These are phyloP conservation scores for Ascochyta viciae-villosae DNA, from an alignment of 2,329 filamentous ascomycete genomes.

Conservation along the genomic window DNA sequence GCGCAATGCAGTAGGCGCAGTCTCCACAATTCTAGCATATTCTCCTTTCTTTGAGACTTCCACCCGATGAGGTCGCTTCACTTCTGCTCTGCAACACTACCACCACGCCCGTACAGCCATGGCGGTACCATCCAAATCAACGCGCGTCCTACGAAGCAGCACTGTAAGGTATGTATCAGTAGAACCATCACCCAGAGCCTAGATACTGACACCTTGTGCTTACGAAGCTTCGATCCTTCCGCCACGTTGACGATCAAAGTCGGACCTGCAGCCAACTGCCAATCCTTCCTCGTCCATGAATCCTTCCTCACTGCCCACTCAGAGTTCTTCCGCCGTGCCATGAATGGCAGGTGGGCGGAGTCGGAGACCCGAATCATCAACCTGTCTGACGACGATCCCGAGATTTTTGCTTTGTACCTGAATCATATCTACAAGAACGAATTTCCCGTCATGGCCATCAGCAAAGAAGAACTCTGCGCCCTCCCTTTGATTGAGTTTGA, in stretches of 20 bases:
- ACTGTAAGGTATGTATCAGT: neutral
- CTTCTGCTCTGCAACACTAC: too few relatives aligned
- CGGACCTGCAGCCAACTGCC: neutral
- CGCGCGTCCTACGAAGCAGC: neutral
- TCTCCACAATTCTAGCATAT: neutral
- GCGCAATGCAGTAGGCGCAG: neutral
- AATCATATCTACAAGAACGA: conserved; percentile 12
- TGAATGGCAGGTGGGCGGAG: conserved; percentile 25
- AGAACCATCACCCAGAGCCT: too few relatives aligned
- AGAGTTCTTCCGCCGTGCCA: conserved; percentile 22
- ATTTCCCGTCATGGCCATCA: neutral
- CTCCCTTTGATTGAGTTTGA: neutral
- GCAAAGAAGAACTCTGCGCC: neutral
- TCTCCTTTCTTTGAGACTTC: neutral
- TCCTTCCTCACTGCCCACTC: conserved; percentile 16
- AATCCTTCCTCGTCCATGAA: conserved; percentile 21
- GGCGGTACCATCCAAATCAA: neutral
- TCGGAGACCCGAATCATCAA: conserved; percentile 4
- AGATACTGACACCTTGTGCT: neutral
- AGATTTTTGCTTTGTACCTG: conserved; percentile 22
- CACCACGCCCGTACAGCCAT: neutral
- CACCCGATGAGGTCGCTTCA: too few relatives aligned
- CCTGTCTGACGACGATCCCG: conserved; percentile 14
- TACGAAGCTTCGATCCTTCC: neutral
- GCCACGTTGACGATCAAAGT: conserved; percentile 13